Evolutionary conservation across 495 filamentous ascomycete genomes (phyloP).

Genomic region (Hyphodiscus hymeniophilus): DNA sequence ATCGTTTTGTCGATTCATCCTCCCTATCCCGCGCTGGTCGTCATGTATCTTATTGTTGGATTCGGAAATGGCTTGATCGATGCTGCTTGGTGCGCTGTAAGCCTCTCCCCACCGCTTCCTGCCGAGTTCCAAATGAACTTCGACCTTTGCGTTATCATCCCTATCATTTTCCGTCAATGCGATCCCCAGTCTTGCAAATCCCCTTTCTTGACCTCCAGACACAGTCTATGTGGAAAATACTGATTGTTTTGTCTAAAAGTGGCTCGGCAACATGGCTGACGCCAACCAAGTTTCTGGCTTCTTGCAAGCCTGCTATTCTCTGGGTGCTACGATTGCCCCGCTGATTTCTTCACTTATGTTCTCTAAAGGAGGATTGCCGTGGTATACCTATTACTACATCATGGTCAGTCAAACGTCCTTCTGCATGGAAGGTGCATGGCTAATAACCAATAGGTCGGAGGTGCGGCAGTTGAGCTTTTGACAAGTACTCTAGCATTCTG

Average conservation of each 20-base stretch:
- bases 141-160: too few relatives aligned
- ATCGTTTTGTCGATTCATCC: constrained; percentile 60
- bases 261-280: constrained; percentile 65
- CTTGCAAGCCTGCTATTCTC: constrained; percentile 65
- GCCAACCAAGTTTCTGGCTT: constrained; percentile 62
- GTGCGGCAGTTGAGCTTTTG: constrained; percentile 51
- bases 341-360: constrained; percentile 68
- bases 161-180: too few relatives aligned
- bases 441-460: constrained; percentile 40
- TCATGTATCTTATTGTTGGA: constrained; percentile 61
- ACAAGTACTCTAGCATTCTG: constrained; percentile 55
- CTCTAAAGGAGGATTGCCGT: constrained; percentile 41
- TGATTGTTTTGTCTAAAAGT: too few relatives aligned
- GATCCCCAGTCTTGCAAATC: too few relatives aligned
- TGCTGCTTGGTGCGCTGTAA: constrained; percentile 69
- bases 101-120: too few relatives aligned
- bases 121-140: too few relatives aligned
- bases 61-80: constrained; percentile 66
- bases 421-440: not conserved
- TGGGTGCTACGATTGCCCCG: constrained; percentile 67
- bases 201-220: too few relatives aligned
- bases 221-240: too few relatives aligned
- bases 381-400: constrained; percentile 61
- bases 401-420: constrained; percentile 23
- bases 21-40: constrained; percentile 66